Conservation (phyloP, 2,329 filamentous ascomycete genomes). For the Aspergillus ochraceus region DNA sequence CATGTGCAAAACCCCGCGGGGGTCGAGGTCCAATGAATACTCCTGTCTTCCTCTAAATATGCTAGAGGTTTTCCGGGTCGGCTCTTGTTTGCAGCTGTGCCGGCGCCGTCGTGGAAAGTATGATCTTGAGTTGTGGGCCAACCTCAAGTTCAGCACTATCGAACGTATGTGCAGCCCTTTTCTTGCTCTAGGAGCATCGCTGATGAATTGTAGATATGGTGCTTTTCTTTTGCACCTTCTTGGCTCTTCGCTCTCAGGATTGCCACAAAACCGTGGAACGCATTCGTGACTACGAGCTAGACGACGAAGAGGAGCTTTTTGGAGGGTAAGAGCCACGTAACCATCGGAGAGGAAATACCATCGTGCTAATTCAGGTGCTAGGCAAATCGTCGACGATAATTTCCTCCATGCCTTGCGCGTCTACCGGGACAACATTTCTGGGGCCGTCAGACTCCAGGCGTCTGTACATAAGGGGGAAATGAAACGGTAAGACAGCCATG, state of each 20-base stretch:
- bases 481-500: conserved; percentile 41
- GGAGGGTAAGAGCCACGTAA: conserved; percentile 43
- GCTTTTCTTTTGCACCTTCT: conserved; percentile 57
- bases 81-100: conserved; percentile 42
- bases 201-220: conserved; percentile 49
- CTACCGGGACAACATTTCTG: conserved; percentile 52
- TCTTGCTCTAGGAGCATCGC: neutral
- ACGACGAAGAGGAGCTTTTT: conserved; percentile 49
- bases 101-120: conserved; percentile 36
- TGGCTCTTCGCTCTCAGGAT: conserved; percentile 61
- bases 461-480: conserved; percentile 54
- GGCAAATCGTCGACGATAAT: conserved; percentile 53
- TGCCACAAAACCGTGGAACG: conserved; percentile 37
- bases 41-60: conserved; percentile 54
- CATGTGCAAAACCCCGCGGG: conserved; percentile 50
- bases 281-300: conserved; percentile 53
- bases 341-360: neutral
- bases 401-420: conserved; percentile 57
- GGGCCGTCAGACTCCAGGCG: conserved; percentile 58
- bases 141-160: conserved; percentile 55
- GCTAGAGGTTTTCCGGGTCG: conserved; percentile 38
- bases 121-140: conserved; percentile 53
- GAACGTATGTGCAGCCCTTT: conserved; percentile 45
- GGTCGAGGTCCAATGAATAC: conserved; percentile 41
- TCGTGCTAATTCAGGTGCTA: conserved; percentile 20